Base-by-base conservation (phyloP, 139 green algal species). In the Trebouxia sp. region DNA sequence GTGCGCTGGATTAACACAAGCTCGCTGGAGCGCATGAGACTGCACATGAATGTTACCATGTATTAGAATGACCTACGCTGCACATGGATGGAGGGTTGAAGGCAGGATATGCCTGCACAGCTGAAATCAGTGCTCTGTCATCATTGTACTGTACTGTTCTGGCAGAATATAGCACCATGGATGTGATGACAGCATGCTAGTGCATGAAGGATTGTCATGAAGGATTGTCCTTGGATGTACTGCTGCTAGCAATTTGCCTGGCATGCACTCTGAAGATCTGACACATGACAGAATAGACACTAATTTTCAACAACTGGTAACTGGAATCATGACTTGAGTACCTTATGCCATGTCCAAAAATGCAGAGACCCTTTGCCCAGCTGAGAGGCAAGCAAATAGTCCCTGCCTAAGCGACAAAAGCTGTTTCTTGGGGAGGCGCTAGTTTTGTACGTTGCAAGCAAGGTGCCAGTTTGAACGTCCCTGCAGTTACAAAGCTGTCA, bases 261-360 rank as follows among this genome's bases (percentile, higher is more conserved):
- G 5, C 28, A 12, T 70, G 65, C 20, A n/a, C 24, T 65, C 8
- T 45, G 12, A 5, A 22, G 30, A 3, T 75, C 3, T 2, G 80
- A 41, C n/a, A 20, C 1, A n/a, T 9, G n/a, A 32, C 22, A 55
- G 8, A 8, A 78, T 20, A 28, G 45, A 3, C 38, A 32, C 3
- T 11, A 0, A 32, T 10, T n/a, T 14, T 24, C 30, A 42, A 10
- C 35, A 22, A 20, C 12, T 45, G 12, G 48, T 12, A 12, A 56
- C 48, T 26, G 12, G 48, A 24, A 43, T 26, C 30, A 72, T 47
- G 30, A 14, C 3, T 42, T 14, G 26, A 1, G 6, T 76, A 94
- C 92, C 87, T 93, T 95, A 75, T 94, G 86, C 92, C 90, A 97
- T 0, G 89, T 86, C 91, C 91, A 97, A 75, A 93, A 90, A 58